phyloP scores from a whole-genome alignment of 345 rosid species.

The Linum usitatissimum region DNA sequence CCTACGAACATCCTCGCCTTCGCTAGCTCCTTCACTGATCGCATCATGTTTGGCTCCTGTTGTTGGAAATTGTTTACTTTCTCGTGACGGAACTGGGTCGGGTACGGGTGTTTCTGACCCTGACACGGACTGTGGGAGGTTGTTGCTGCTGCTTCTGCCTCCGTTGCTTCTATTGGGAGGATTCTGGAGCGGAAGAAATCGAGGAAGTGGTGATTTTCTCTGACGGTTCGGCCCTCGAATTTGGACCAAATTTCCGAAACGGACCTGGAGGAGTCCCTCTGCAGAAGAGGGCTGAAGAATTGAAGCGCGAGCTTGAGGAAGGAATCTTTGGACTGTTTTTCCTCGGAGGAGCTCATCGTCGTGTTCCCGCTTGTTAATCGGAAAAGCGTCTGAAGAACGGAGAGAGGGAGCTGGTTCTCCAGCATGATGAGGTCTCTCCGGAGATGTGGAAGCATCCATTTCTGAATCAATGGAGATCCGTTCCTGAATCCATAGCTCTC shows the following conservation, averaged over 20 bases:
- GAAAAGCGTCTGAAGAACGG: slow-evolving; percentile 14
- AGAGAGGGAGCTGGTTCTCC: slow-evolving; percentile 24
- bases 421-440: slow-evolving; percentile 26
- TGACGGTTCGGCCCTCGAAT: not conserved
- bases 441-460: slow-evolving; percentile 27
- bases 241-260: not conserved
- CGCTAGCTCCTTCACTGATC: slow-evolving; percentile 14
- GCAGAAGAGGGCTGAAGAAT: slow-evolving; percentile 24
- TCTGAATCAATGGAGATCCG: not conserved
- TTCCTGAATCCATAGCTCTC: not conserved
- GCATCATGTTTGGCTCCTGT: slow-evolving; percentile 7
- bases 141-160: not conserved
- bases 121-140: too few species aligned
- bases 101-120: not conserved
- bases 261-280: not conserved
- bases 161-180: slow-evolving; percentile 9
- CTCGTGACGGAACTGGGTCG: not conserved
- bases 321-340: slow-evolving; percentile 4
- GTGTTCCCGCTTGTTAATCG: not conserved
- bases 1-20: slow-evolving; percentile 14
- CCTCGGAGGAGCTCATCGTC: not conserved
- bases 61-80: not conserved
- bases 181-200: slow-evolving; percentile 23
- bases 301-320: slow-evolving; percentile 10
- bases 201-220: slow-evolving; percentile 12